Base-by-base conservation (phyloP, 2,329 filamentous ascomycete species). In the Tolypocladium endophyticum region DNA sequence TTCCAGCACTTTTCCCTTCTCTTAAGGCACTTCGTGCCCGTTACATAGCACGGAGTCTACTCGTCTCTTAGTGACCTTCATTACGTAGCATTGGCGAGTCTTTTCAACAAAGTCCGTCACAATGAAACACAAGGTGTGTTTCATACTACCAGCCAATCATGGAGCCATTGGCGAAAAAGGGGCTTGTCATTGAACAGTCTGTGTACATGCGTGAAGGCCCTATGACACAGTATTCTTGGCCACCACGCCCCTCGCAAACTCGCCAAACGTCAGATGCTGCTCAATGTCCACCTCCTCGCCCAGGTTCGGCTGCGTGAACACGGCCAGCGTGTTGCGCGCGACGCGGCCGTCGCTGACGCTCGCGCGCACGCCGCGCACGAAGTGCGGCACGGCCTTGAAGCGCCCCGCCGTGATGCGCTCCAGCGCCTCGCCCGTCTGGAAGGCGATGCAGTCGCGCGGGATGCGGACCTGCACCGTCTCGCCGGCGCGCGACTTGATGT, bases 271-370 rank as follows among this genome's bases (percentile, higher is more conserved):
- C 60, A 86, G 79, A 43, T 83, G 81, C 66, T 84, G 80, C 70
- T 82, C 78, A 60, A 84, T 80, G 69, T 93, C 89, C 18, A 93
- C 87, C 74, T 85, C 82, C 66, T 92, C 89, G 66, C 84, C 89
- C 61, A 97, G 74, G 76, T 97, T 96, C 30, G 94, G 94, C 81
- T 99, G 94, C 61, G 93, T 99, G 70, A 97, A 99, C 12, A 97
- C 92, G 0, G 94, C 94, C 65, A 99, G 75, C 12, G 94, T 99
- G 75, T 97, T 97, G 61, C 88, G 79, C 35, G 88, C 89, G 61
- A 92, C 81, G 35, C 77, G 76, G 2, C 77, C 78, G 18, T 74
- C 76, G 60, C 79, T 73, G 43, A 73, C 76, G 53, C 79, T 81
- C 1, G 82, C 78, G 64, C 83, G 80, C 5, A 88, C 86, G 0